Evolutionary conservation across 116 monocot species (phyloP).

Genomic region (Posidonia oceanica): DNA sequence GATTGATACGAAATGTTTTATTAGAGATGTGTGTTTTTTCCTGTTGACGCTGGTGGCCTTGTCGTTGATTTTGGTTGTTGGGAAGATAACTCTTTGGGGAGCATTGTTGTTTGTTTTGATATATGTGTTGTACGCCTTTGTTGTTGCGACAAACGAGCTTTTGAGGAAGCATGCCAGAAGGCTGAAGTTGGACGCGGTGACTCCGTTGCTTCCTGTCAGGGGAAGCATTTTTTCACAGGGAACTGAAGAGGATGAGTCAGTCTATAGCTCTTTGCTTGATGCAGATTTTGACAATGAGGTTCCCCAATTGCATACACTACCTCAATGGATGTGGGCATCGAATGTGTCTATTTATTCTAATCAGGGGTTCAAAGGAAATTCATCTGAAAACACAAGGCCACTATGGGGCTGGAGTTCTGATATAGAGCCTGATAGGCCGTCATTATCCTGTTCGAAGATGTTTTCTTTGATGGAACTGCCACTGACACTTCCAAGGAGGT

Average conservation of each 20-base stretch:
- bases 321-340: conserved; percentile 98
- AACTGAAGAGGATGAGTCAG: conserved; percentile 55
- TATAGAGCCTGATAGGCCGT: conserved; percentile 8
- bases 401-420: conserved; percentile 10
- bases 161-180: conserved; percentile 60
- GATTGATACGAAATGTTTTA: conserved; percentile 78
- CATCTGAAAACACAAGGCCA: conserved; percentile 13
- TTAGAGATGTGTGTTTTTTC: conserved; percentile 74
- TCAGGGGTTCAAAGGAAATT: conserved; percentile 14
- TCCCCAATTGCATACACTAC: conserved; percentile 39
- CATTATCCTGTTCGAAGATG: conserved; percentile 31
- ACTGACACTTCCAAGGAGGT: conserved; percentile 56
- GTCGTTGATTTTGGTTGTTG: conserved; percentile 51
- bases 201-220: conserved; percentile 75
- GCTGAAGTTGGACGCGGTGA: conserved; percentile 66
- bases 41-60: conserved; percentile 47
- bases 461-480: conserved; percentile 59
- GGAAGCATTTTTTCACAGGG: conserved; percentile 59
- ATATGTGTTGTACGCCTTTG: conserved; percentile 67
- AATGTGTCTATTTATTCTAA: conserved; percentile 90
- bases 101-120: conserved; percentile 63
- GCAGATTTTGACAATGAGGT: conserved; percentile 27
- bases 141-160: conserved; percentile 73
- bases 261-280: conserved; percentile 61
- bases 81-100: conserved; percentile 66